Evolutionary conservation across 2,329 filamentous ascomycete species (phyloP).

Genomic region (Myrmaecium sp.): DNA sequence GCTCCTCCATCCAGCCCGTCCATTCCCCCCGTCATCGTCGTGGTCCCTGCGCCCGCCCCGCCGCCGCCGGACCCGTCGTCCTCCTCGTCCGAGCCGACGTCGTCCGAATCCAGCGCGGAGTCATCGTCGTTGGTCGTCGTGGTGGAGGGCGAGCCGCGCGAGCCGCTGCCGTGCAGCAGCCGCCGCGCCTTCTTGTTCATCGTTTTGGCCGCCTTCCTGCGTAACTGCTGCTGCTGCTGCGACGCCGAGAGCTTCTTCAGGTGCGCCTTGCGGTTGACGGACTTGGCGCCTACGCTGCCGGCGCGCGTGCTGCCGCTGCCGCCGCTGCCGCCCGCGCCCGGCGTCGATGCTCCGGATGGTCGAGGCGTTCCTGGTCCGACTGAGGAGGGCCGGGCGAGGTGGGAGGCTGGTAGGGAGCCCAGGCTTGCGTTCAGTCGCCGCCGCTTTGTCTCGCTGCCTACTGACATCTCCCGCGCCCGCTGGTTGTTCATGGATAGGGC

Average conservation of each 20-base stretch:
- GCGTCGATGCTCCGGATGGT: conserved; percentile 33
- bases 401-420: conserved; percentile 35
- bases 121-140: conserved; percentile 33
- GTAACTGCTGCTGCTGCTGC: conserved; percentile 10
- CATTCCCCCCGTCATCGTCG: conserved; percentile 35
- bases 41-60: conserved; percentile 22
- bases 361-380: conserved; percentile 48
- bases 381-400: conserved; percentile 39
- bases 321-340: conserved; percentile 36
- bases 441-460: conserved; percentile 39
- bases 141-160: conserved; percentile 23
- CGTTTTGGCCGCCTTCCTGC: conserved; percentile 17
- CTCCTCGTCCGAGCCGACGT: conserved; percentile 31
- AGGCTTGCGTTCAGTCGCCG: conserved; percentile 38
- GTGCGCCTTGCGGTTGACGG: conserved; percentile 25
- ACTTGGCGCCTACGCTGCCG: conserved; percentile 39
- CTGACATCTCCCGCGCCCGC: conserved; percentile 36
- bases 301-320: conserved; percentile 35
- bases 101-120: conserved; percentile 35
- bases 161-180: conserved; percentile 15
- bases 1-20: too few relatives aligned
- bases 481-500: conserved; percentile 7
- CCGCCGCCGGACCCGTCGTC: conserved; percentile 3
- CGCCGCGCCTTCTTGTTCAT: conserved; percentile 18
- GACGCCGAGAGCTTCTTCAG: conserved; percentile 17